Base-by-base conservation (phyloP, 83 land plant genomes). In the Picea engelmannii region DNA sequence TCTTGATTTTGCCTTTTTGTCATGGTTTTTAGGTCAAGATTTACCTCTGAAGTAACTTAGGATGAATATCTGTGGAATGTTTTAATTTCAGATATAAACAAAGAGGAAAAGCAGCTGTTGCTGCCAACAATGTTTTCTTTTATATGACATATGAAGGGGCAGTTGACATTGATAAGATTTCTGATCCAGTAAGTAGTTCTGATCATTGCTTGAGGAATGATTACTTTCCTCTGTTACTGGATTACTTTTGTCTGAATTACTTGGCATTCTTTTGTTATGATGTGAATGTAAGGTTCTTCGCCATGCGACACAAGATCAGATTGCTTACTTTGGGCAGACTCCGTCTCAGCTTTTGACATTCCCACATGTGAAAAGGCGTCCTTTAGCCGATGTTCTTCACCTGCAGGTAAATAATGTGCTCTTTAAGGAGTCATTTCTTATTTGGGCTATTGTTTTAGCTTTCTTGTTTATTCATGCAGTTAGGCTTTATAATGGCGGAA, bases 121-220 rank as follows among this genome's bases (percentile, higher is more conserved):
- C 82, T 75, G 95, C 99, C n/a, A 87, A 91, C 40, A 98, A 98
- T 87, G 92, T 98, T 16, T 98, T 96, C 94, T 98, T 98, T 79
- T 94, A 98, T 87, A 93, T 92, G 68, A 93, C 99, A 1, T 98
- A 98, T 88, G 99, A 96, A 79, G 99, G 99, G 62, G 83, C 99
- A 17, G 96, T 98, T 75, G 95, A 98, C 79, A 89, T 96, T 79
- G 99, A 98, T 78, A 96, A 94, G 81, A 96, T 98, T 65, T 40
- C 88, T 80, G 97, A 96, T 81, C 99, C 99, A 52, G 99, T 98
- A 85, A 87, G 99, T 62, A 64, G 25, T 49, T 75, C 44, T 63
- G 35, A 40, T 20, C 40, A 25, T 75, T 79, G 81, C 78, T 62
- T 24, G 27, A 3, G 25, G 58, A 52, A 52, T 52, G 58, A 11